These are phyloP conservation scores for Mycena galericulata DNA, from an alignment of 768 basidiomycete genomes.

Conservation along the genomic window DNA sequence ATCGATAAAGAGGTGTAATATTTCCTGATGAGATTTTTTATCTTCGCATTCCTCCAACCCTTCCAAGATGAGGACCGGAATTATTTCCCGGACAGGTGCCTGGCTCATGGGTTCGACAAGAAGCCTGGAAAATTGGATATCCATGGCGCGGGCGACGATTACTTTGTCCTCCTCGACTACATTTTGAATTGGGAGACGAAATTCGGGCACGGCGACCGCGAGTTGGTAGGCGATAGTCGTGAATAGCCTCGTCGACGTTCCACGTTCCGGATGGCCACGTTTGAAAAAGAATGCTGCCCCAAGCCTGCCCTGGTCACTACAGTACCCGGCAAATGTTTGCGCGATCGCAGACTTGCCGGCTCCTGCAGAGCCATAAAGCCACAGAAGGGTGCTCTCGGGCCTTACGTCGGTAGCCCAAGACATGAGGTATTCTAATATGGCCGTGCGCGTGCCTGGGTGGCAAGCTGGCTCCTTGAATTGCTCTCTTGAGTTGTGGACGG, in stretches of 20 bases:
- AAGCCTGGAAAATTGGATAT: slow-evolving; percentile 29
- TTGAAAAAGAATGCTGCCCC: slow-evolving; percentile 51
- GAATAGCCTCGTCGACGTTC: slow-evolving; percentile 37
- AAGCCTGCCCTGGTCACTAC: slow-evolving; percentile 31
- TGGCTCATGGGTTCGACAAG: slow-evolving; percentile 27
- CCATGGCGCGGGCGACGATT: slow-evolving; percentile 21
- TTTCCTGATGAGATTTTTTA: neutral
- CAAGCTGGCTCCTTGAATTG: too few species aligned
- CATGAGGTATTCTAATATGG: too few species aligned
- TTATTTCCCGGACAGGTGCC: neutral
- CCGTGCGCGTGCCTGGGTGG: too few species aligned
- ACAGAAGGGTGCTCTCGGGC: slow-evolving; percentile 20
- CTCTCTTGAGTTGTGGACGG: too few species aligned
- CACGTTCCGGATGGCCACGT: slow-evolving; percentile 39
- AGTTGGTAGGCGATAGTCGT: slow-evolving; percentile 46
- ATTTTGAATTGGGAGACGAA: slow-evolving; percentile 20
- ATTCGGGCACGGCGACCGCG: slow-evolving; percentile 17
- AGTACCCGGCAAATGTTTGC: slow-evolving; percentile 33
- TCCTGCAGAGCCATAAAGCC: slow-evolving; percentile 39
- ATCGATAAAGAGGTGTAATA: slow-evolving; percentile 5
- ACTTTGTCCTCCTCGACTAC: slow-evolving; percentile 24
- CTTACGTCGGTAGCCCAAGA: too few species aligned
- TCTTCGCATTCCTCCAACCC: slow-evolving; percentile 16
- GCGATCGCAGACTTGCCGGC: slow-evolving; percentile 40
- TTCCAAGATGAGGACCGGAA: neutral